Conservation (phyloP, 2,329 filamentous ascomycete species). For the Taxawa tesnikishii region DNA sequence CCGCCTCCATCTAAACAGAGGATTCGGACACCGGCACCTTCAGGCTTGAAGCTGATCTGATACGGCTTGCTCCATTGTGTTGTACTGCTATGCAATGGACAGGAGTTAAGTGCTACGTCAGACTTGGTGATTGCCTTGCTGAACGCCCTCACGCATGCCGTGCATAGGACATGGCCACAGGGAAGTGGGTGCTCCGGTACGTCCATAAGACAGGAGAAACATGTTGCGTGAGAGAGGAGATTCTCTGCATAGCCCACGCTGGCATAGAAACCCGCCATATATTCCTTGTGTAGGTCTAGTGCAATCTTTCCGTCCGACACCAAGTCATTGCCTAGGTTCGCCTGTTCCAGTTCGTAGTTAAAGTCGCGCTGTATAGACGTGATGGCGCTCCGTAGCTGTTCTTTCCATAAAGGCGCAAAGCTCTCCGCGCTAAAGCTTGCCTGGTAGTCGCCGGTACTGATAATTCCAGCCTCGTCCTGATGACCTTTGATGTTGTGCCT, state of each 20-base stretch:
- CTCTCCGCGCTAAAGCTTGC: conserved; percentile 22
- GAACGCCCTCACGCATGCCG: conserved; percentile 24
- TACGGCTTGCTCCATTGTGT: conserved; percentile 8
- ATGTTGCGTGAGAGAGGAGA: conserved; percentile 31
- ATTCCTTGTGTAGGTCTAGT: conserved; percentile 17
- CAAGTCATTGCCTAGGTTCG: conserved; percentile 12
- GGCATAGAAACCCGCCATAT: conserved; percentile 23
- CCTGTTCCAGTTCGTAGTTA: conserved; percentile 4
- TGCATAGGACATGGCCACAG: conserved; percentile 36
- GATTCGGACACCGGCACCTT: conserved; percentile 23
- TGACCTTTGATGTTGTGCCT: conserved; percentile 31
- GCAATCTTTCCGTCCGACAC: conserved; percentile 8
- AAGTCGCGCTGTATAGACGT: conserved; percentile 10
- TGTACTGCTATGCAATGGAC: conserved; percentile 19
- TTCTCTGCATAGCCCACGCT: conserved; percentile 12
- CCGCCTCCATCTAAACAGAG: conserved; percentile 33
- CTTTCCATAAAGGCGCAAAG: conserved; percentile 15
- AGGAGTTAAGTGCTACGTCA: conserved; percentile 13
- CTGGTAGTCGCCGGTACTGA: conserved; percentile 28
- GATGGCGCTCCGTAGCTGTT: conserved; percentile 14
- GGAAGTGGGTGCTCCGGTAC: conserved; percentile 30
- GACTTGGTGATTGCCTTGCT: conserved; percentile 13
- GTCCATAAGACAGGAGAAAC: conserved; percentile 34
- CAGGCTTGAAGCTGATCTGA: conserved; percentile 20
- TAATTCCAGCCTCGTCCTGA: conserved; percentile 31